Evolutionary conservation across 805 yeast genomes (phyloP), one percentile per base, ranked within the genome.

Genomic region (Candida koratica): DNA sequence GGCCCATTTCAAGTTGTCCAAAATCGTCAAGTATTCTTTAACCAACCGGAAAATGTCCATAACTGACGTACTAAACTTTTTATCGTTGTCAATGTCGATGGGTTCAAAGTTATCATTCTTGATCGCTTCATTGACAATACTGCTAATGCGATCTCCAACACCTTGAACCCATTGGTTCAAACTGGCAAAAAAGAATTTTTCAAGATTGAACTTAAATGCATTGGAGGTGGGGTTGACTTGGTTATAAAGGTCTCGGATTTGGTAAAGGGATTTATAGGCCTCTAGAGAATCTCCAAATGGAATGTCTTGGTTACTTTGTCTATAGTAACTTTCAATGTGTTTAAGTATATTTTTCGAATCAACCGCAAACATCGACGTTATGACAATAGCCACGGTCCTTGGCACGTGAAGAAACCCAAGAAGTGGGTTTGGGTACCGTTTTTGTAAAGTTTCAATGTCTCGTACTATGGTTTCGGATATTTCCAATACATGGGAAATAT

Each of bases 11-110:
- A 85, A 69, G 3, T 67, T 69, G 11, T 67, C 67, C 29, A 89
- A 61, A n/a, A 84, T 65, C 4, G 64, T 58, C 14, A 84, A 52
- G 9, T 77, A 71, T 36, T 78, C 78, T 40, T 72, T 71, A 23
- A 84, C 69, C 53, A 84, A 66, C 7, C 76, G 68, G 54, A 83
- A 81, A 10, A 83, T 69, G 52, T 84, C 93, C 15, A 73, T 52
- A 1, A 82, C 84, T 0, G 90, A 83, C 2, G 76, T 63, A 42
- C 86, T 78, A 48, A 68, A 60, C 37, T 63, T 63, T 42, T 63
- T 61, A 28, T 67, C 63, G 1, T 55, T 61, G 1, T 60, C 54
- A 14, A 62, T 38, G 42, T 76, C 75, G 12, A 78, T 49, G 0
- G 81, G 77, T 34, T 66, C 60, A 53, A 81, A 79, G 1, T 51